A percentile compares a stretch with the other conserved stretches of the same genome.
phyloP scores from a whole-genome alignment of 2,329 filamentous ascomycete genomes.

The Trichoderma koningii region DNA sequence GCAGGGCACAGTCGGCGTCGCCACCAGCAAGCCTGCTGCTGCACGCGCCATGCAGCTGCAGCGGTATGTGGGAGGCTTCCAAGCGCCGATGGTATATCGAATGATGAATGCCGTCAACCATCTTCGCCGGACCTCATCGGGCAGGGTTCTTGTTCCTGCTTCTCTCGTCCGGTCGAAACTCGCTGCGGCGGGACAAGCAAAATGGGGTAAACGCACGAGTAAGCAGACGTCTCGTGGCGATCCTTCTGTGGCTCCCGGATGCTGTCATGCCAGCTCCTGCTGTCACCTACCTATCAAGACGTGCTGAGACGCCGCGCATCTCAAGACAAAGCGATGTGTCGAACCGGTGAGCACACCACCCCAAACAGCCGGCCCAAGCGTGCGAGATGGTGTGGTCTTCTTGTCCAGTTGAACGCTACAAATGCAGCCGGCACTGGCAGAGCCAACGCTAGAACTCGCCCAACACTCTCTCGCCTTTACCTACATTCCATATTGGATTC shows the following conservation, averaged over 20 bases:
- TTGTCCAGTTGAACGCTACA: neutral
- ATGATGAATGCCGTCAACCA: neutral
- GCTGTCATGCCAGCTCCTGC: constrained; percentile 8
- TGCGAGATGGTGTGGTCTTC: neutral
- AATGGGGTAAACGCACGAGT: constrained; percentile 8
- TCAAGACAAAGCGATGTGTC: neutral
- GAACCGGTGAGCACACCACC: neutral
- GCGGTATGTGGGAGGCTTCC: constrained; percentile 8
- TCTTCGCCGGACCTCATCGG: constrained; percentile 15
- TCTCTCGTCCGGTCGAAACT: constrained; percentile 12
- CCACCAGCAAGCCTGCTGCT: neutral
- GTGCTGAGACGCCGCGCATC: constrained; percentile 1
- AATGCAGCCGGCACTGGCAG: constrained; percentile 2
- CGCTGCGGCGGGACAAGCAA: neutral
- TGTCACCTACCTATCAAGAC: constrained; percentile 8
- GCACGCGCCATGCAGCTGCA: neutral
- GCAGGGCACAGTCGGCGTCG: neutral
- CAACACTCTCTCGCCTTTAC: neutral
- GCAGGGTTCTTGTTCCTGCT: constrained; percentile 24
- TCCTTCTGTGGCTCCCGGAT: constrained; percentile 20
- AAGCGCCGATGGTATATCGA: neutral
- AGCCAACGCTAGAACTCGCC: constrained; percentile 8
- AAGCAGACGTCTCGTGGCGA: constrained; percentile 15
- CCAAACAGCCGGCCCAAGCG: neutral
- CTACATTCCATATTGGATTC: constrained; percentile 21